Percentiles rank a stretch among this genome's conserved stretches.
These are phyloP conservation scores for Chlorella vulgaris DNA, from an alignment of 139 green algal genomes.

Conservation along the genomic window DNA sequence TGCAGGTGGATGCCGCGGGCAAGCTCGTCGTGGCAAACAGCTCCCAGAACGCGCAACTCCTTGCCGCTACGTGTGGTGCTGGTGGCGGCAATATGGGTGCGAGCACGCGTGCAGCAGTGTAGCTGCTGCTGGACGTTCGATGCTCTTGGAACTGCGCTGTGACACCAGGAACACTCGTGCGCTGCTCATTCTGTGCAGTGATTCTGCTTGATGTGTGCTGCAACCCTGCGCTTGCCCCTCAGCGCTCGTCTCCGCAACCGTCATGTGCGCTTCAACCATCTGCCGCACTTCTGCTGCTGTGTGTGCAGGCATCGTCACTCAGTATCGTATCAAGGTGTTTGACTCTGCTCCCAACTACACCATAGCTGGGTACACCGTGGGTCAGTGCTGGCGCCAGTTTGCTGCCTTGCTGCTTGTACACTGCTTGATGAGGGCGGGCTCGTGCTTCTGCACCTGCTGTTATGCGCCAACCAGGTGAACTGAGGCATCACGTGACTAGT, in stretches of 20 bases:
- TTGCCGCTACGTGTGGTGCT: neutral
- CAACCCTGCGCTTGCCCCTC: too few species aligned
- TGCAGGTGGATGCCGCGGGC: conserved; percentile 12
- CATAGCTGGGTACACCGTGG: neutral
- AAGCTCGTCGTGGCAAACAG: neutral
- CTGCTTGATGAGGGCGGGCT: too few species aligned
- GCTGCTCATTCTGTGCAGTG: too few species aligned
- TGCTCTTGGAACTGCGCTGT: too few species aligned
- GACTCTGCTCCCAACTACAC: neutral
- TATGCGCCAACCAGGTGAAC: too few species aligned
- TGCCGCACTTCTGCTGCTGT: too few species aligned
- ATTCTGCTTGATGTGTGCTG: too few species aligned
- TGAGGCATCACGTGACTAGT: too few species aligned
- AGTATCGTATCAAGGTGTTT: conserved; percentile 1
- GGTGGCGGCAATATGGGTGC: conserved; percentile 22
- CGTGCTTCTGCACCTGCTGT: too few species aligned
- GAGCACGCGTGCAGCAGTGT: neutral
- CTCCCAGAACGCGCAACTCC: neutral
- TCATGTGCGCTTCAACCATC: neutral
- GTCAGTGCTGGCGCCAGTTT: neutral
- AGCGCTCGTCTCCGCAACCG: too few species aligned
- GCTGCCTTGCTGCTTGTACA: neutral
- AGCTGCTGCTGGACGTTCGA: too few species aligned
- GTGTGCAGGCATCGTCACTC: neutral
- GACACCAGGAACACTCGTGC: too few species aligned